Percentiles rank a stretch among this genome's conserved stretches.
Evolutionary conservation across 305 asterid genomes (phyloP).

Genomic region (Rubia balearica): DNA sequence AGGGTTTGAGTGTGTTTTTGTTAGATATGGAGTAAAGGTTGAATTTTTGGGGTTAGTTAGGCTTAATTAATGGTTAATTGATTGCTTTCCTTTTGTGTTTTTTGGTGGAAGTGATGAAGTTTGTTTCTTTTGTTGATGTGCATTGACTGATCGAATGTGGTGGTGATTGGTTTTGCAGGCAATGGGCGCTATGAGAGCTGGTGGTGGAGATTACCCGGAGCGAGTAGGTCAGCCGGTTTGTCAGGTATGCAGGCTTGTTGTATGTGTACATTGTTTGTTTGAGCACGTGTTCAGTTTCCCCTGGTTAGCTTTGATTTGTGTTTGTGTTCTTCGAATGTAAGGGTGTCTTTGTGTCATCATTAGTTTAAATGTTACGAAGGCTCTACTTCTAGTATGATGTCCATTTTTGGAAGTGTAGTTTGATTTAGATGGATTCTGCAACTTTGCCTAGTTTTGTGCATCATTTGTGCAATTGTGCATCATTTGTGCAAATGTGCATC

Average conservation of each 20-base stretch:
- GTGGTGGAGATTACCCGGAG: conserved; percentile 70
- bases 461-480: too few species aligned
- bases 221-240: conserved; percentile 80
- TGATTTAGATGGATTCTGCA: neutral
- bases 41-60: conserved; percentile 1
- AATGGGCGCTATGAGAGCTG: conserved; percentile 55
- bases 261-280: neutral
- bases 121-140: conserved; percentile 15
- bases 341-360: conserved; percentile 12
- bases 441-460: neutral
- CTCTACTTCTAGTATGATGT: too few species aligned
- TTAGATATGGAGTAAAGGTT: conserved; percentile 5
- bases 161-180: conserved; percentile 39
- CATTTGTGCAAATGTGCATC: too few species aligned
- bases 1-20: conserved; percentile 2
- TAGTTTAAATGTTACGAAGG: neutral
- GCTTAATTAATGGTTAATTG: neutral
- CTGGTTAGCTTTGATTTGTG: neutral
- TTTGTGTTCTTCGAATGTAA: neutral
- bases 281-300: neutral
- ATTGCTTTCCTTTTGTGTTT: neutral
- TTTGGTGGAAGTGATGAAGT: conserved; percentile 4
- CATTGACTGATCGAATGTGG: conserved; percentile 12
- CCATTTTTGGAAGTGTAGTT: neutral
- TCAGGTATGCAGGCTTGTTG: conserved; percentile 45